Percentiles rank a stretch among this genome's conserved stretches.
Evolutionary conservation across 2,329 filamentous ascomycete species (phyloP).

Genomic region (Colletotrichum sp.): DNA sequence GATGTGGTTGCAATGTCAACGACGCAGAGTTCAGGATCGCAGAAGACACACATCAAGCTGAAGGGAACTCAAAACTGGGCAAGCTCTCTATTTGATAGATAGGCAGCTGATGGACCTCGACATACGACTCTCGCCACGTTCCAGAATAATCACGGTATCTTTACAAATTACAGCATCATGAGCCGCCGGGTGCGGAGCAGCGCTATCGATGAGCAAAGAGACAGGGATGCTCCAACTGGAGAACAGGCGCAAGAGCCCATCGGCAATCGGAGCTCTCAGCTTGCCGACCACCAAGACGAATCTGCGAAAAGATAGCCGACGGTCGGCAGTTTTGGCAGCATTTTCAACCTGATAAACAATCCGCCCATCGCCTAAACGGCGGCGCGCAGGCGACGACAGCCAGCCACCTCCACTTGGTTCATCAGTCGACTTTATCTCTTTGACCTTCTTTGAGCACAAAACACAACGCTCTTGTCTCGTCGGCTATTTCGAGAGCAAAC

Average conservation of each 20-base stretch:
- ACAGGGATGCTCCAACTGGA: background rate
- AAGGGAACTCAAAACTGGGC: background rate
- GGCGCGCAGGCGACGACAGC: background rate
- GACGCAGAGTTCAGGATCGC: background rate
- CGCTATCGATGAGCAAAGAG: background rate
- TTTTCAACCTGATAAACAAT: background rate
- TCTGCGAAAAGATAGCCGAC: slow-evolving; percentile 3
- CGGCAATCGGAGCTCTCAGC: slow-evolving; percentile 1
- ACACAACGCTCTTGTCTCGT: background rate
- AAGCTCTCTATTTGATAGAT: background rate
- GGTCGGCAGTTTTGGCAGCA: slow-evolving; percentile 2
- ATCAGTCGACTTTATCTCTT: background rate
- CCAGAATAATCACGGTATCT: background rate
- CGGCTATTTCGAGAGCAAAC: background rate
- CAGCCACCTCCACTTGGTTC: background rate
- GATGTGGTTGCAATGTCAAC: background rate
- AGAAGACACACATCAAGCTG: background rate
- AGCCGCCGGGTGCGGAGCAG: background rate
- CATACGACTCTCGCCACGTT: background rate
- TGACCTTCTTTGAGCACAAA: background rate
- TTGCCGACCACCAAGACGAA: slow-evolving; percentile 3
- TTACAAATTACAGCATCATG: background rate
- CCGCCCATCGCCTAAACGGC: background rate
- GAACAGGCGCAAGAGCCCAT: background rate
- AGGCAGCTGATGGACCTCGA: background rate